Conservation (phyloP, 305 asterid genomes). For the Fraxinus greggii region DNA sequence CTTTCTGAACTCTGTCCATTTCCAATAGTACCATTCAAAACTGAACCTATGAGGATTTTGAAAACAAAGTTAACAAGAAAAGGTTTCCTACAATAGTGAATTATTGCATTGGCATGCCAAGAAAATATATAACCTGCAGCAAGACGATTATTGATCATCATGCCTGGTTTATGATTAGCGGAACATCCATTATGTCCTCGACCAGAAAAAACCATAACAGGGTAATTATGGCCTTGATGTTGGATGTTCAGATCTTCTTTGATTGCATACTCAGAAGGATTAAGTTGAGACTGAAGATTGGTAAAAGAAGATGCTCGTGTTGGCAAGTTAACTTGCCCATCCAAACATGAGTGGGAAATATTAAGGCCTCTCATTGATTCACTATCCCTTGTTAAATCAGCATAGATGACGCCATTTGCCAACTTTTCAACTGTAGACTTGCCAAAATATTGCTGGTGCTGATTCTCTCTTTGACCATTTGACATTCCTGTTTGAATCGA, state of each 20-base stretch:
- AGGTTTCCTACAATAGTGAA: neutral
- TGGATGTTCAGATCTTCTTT: slow-evolving; percentile 41
- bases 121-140: slow-evolving; percentile 21
- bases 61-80: neutral
- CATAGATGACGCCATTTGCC: slow-evolving; percentile 31
- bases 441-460: slow-evolving; percentile 44
- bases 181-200: slow-evolving; percentile 29
- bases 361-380: slow-evolving; percentile 29
- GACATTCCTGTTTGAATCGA: slow-evolving; percentile 40
- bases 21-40: slow-evolving; percentile 32
- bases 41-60: slow-evolving; percentile 40
- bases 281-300: slow-evolving; percentile 52
- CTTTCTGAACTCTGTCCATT: slow-evolving; percentile 45
- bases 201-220: slow-evolving; percentile 27
- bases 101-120: slow-evolving; percentile 3
- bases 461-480: slow-evolving; percentile 29
- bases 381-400: slow-evolving; percentile 36
- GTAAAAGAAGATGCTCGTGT: slow-evolving; percentile 59
- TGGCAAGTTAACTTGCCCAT: slow-evolving; percentile 43
- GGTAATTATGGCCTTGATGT: slow-evolving; percentile 34
- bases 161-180: slow-evolving; percentile 24
- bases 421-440: slow-evolving; percentile 44
- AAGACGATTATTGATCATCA: slow-evolving; percentile 23
- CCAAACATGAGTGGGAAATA: slow-evolving; percentile 27
- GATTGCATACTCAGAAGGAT: slow-evolving; percentile 40